A percentile compares a stretch with the other conserved stretches of the same genome.
These are phyloP conservation scores for Potentilla sterilis DNA, from an alignment of 306 rosid genomes.

Conservation along the genomic window DNA sequence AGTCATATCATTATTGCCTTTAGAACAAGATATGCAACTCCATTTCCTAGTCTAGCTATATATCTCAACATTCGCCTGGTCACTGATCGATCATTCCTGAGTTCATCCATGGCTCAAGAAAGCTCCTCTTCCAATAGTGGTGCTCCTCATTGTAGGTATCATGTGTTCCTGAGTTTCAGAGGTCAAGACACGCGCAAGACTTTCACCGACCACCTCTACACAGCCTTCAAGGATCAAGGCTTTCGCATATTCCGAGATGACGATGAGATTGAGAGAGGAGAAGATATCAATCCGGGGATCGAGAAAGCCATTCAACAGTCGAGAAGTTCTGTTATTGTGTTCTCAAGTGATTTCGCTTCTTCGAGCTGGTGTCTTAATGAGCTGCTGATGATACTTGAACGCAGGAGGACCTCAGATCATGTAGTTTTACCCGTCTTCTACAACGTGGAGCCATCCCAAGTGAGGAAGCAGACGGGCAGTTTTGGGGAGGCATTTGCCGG, in stretches of 20 bases:
- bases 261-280: neutral
- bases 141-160: neutral
- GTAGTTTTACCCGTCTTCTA: neutral
- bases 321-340: neutral
- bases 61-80: neutral
- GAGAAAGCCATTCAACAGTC: neutral
- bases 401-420: neutral
- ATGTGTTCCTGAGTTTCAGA: neutral
- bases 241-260: neutral
- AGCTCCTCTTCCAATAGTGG: neutral
- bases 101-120: neutral
- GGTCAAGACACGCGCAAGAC: neutral
- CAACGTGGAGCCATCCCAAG: neutral
- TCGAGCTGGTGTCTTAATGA: neutral
- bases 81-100: neutral
- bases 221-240: neutral
- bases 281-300: neutral
- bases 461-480: neutral
- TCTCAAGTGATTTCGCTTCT: neutral
- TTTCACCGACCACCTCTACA: constrained; percentile 2
- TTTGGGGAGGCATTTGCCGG: neutral
- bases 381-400: neutral
- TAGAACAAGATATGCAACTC: too few species aligned
- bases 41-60: neutral
- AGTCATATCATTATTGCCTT: too few species aligned